Base-by-base conservation (phyloP, 2,329 filamentous ascomycete genomes). In the Aureobasidium melanogenum region DNA sequence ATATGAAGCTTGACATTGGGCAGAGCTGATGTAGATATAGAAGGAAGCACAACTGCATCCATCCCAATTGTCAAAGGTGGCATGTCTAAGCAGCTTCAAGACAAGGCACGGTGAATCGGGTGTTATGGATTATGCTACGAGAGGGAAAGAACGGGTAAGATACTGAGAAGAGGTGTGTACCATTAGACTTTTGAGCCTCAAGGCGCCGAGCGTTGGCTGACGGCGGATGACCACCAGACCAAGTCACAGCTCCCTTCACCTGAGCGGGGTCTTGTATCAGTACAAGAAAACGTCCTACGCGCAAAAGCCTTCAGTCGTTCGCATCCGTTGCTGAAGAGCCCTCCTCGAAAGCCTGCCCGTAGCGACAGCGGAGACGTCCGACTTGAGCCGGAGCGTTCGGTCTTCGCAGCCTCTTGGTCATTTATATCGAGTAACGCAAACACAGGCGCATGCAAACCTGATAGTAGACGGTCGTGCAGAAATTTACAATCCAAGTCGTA, bases 341-440 rank as follows among this genome's bases (percentile, higher is more conserved):
- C 26, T 19, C 3, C 17, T n/a, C 22, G 12, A 4, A 54, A 17
- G n/a, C 10, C n/a, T 38, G 8, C 12, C 24, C 7, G 30, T 24
- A 19, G 22, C 30, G 9, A 28, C 22, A 38, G 32, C 43, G 41
- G 55, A 48, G 55, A 24, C 39, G 41, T 46, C 55, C 55, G 55
- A 47, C 55, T 58, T 19, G 28, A 58, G 41, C 43, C 43, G 55
- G 48, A 48, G 41, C 55, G 38, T 47, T 32, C 30, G 54, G 41
- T 57, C 17, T 17, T 34, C 28, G 52, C 44, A 34, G 52, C 28
- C 12, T 38, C 24, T 58, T 58, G 55, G 55, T 58, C 55, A 58
- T 58, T 58, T 39, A 39, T 58, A 58, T 58, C 55, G 55, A 58
- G 55, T 58, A 58, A 58, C 55, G 43, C 30, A 48, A 58, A 47